Evolutionary conservation across 345 rosid genomes (phyloP).

Genomic region (Populus tremula): DNA sequence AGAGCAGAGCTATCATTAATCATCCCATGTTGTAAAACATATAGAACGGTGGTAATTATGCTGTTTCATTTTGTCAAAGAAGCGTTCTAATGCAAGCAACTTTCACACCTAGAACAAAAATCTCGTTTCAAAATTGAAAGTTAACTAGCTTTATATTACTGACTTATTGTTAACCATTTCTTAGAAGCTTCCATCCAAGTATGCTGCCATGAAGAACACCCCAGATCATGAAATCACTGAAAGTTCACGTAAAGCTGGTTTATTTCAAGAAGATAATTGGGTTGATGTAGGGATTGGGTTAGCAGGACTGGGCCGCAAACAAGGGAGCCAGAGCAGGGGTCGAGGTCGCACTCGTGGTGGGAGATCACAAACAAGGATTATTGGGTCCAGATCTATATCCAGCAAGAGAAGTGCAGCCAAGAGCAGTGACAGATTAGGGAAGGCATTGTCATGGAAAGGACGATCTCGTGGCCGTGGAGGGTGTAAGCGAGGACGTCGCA

Average conservation of each 20-base stretch:
- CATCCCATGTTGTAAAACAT: background rate
- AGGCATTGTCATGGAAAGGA: slow-evolving; percentile 41
- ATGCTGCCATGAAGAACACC: slow-evolving; percentile 31
- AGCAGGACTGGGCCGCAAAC: slow-evolving; percentile 39
- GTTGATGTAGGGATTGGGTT: slow-evolving; percentile 34
- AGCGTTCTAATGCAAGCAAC: too few species aligned
- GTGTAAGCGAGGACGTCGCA: slow-evolving; percentile 52
- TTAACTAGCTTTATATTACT: background rate
- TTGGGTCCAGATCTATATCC: slow-evolving; percentile 37
- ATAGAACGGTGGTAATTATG: background rate
- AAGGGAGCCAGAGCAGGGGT: slow-evolving; percentile 46
- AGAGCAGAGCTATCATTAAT: background rate
- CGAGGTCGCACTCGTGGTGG: slow-evolving; percentile 41
- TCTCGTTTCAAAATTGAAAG: background rate
- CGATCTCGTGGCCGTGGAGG: slow-evolving; percentile 46
- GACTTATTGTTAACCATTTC: slow-evolving; percentile 1
- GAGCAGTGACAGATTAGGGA: slow-evolving; percentile 25
- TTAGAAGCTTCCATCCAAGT: slow-evolving; percentile 41
- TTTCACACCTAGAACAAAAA: too few species aligned
- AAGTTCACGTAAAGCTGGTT: slow-evolving; percentile 32
- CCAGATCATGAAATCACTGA: slow-evolving; percentile 28
- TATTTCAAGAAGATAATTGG: slow-evolving; percentile 52
- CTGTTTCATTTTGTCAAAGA: background rate
- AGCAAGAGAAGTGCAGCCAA: slow-evolving; percentile 40
- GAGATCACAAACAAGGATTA: slow-evolving; percentile 37